Base-by-base conservation (phyloP, 768 basidiomycete species). In the Termitomyces sp. region DNA sequence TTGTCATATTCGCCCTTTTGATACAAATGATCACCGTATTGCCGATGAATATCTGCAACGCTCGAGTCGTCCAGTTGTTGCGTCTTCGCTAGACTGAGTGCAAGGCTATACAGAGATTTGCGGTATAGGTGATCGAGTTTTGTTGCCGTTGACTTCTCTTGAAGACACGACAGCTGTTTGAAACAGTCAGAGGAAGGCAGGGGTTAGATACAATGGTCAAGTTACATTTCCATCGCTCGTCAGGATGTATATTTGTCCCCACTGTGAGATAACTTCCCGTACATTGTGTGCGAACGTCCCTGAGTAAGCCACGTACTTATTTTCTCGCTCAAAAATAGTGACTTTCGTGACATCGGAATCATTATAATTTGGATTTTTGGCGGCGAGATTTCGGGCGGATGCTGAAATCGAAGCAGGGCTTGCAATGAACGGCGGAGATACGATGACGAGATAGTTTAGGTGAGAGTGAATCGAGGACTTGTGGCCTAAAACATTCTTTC, bases 1-100 rank as follows among this genome's bases (percentile, higher is more conserved):
- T 85, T 89, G 59, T 98, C 97, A 64, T 89, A 96, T 65, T 98
- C 94, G 5, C 87, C 88, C 70, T 96, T 97, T 18, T 77, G 66
- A 68, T 99, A 98, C 13, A 98, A 76, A 66, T 94, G 85, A 66
- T 98, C 95, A 1, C 94, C 96, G 66, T 94, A 96, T 58, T 88
- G 87, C 45, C 85, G 77, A 64, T 95, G 90, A 22, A 98, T 94
- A 64, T 97, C 94, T 0, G 93, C 92, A 1, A 96, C 79, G 33
- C 82, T 88, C 0, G 80, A 69, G 22, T 83, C 80, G 44, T 92
- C 88, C 20, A 97, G 75, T 10, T 80, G 79, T 60, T 92, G 89
- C 0, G 88, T 89, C 63, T 86, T 80, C 3, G 94, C 97, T 12
- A 98, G 78, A 57, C 82, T 87, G 35, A 98, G 73, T 0, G 96